phyloP scores from a whole-genome alignment of 2,329 filamentous ascomycete genomes.

The Fusarium udum region DNA sequence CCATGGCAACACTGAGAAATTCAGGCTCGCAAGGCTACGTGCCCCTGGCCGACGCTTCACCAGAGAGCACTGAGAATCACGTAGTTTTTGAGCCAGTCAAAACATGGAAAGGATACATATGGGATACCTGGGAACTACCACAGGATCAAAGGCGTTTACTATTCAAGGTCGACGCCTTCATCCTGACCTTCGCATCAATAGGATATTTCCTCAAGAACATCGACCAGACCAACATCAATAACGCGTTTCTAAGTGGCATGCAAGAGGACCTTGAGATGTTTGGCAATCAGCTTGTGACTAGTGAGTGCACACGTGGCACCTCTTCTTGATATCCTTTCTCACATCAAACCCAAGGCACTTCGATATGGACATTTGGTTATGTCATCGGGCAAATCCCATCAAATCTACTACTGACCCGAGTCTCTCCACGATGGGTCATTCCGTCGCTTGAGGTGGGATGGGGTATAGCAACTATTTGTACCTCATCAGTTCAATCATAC shows the following conservation, averaged over 20 bases:
- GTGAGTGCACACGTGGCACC: background rate
- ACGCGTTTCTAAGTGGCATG: background rate
- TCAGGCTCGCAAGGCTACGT: background rate
- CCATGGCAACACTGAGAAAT: background rate
- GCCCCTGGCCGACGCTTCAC: background rate
- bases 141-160: background rate
- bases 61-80: background rate
- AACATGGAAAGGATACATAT: conserved; percentile 1
- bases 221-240: background rate
- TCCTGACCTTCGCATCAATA: background rate
- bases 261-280: background rate
- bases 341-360: conserved; percentile 8
- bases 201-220: conserved; percentile 4
- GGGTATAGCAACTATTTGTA: conserved; percentile 15
- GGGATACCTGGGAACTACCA: background rate
- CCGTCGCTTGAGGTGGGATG: conserved; percentile 20
- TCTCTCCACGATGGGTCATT: conserved; percentile 9
- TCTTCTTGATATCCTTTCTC: background rate
- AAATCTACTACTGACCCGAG: conserved; percentile 36
- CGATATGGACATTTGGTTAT: conserved; percentile 36
- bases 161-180: background rate
- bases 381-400: conserved; percentile 40
- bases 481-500: conserved; percentile 2
- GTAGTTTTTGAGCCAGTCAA: background rate
- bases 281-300: background rate